Base-by-base conservation (phyloP, 768 basidiomycete genomes). In the Rhizopogon vulgaris region DNA sequence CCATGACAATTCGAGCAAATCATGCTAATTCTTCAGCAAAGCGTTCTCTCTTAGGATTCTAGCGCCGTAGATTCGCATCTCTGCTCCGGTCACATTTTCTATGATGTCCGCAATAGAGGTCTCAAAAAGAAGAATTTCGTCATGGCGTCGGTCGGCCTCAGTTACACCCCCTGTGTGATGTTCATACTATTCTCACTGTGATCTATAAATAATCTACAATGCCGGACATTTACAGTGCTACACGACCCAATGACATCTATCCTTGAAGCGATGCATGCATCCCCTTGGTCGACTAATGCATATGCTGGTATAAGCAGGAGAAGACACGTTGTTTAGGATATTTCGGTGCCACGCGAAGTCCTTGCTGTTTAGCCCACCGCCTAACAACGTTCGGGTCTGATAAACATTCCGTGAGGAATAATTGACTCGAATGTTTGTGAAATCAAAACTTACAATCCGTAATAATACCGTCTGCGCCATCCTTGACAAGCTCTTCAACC, bases 381-480 rank as follows among this genome's bases (percentile, higher is more conserved):
- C 84, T 78, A 42, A 89, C 67, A 22, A 76, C 68, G 40, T 72
- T 67, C 3, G 89, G 85, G 63, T 82, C 76, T 77, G 52, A 47
- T 18, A 17, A n/a, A 6, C 18, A 7, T 11, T 30, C 18, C 43
- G 18, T 51, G 7, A 24, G 24, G 9, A 48, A 51, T 32, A 24
- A 15, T 22, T 22, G 22, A 22, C 22, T 22, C 3, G 22, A 6
- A 40, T 24, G 6, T 8, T 38, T 32, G 22, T 12, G 22, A 38
- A 24, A 4, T 22, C 24, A 11, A 34, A 11, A 53, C 73, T 12
- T 53, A 76, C 76, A 87, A 62, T 91, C 88, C 4, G 87, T 82
- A 59, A 91, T 90, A 51, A 91, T 78, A 0, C 87, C 89, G 63
- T 90, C 88, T 0, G 81, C 82, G 3, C 79, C 79, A 71, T 76